phyloP scores from a whole-genome alignment of 2,329 filamentous ascomycete species.

The Verticillium klebahnii region DNA sequence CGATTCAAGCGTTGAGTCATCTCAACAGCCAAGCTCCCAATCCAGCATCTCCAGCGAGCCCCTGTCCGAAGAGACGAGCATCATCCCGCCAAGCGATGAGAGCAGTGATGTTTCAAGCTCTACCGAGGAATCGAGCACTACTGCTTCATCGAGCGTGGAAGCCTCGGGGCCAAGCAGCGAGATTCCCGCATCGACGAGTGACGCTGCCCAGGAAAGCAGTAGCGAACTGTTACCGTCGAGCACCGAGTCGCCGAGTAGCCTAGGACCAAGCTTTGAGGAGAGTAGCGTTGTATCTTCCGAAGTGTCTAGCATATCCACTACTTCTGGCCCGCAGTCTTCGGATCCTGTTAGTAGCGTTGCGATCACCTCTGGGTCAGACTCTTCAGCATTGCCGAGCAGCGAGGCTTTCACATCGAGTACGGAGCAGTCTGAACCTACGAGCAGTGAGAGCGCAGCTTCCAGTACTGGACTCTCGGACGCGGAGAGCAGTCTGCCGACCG shows the following conservation, averaged over 20 bases:
- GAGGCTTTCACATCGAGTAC: neutral
- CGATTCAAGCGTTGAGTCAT: neutral
- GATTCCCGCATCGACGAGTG: neutral
- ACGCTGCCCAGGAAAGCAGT: neutral
- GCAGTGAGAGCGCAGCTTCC: neutral
- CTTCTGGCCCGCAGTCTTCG: neutral
- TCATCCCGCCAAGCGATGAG: neutral
- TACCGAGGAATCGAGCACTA: neutral
- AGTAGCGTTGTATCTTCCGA: neutral
- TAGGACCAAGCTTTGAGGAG: neutral
- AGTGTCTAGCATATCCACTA: neutral
- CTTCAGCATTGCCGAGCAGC: neutral
- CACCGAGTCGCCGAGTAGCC: neutral
- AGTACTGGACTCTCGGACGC: too few relatives aligned
- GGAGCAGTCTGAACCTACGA: neutral
- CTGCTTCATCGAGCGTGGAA: neutral
- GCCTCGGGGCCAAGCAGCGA: neutral
- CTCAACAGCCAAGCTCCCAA: neutral
- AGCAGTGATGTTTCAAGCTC: neutral
- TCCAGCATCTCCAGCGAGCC: neutral
- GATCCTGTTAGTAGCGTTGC: neutral
- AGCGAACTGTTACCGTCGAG: neutral
- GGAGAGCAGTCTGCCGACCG: neutral
- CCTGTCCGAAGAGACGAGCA: neutral
- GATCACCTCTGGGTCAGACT: neutral